These are phyloP conservation scores for Hanseniaspora gamundiae DNA, from an alignment of 1,139 yeast genomes.

Conservation along the genomic window DNA sequence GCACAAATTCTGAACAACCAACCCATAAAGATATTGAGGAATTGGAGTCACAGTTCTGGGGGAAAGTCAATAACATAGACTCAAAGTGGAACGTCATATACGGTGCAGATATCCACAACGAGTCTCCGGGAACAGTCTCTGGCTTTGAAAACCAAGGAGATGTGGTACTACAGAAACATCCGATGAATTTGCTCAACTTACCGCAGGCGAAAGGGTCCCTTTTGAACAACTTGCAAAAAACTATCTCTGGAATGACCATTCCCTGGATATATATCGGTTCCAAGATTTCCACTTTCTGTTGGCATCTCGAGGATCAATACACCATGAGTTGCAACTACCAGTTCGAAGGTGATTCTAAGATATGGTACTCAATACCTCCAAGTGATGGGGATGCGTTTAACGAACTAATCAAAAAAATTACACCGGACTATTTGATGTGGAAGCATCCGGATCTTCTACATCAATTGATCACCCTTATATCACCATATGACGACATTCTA, in stretches of 20 bases:
- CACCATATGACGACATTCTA: slow-evolving; percentile 40
- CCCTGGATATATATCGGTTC: slow-evolving; percentile 70
- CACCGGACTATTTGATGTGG: slow-evolving; percentile 70
- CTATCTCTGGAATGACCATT: slow-evolving; percentile 68
- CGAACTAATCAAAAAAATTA: slow-evolving; percentile 37
- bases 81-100: slow-evolving; percentile 47
- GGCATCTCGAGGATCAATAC: slow-evolving; percentile 41
- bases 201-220: slow-evolving; percentile 76
- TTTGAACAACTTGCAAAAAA: slow-evolving; percentile 73
- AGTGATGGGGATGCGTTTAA: slow-evolving; percentile 41
- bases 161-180: slow-evolving; percentile 37
- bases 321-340: slow-evolving; percentile 12
- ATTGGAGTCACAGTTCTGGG: slow-evolving; percentile 54
- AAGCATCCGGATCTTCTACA: slow-evolving; percentile 83
- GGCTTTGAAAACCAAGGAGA: slow-evolving; percentile 38
- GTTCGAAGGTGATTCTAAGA: slow-evolving; percentile 78
- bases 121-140: slow-evolving; percentile 46
- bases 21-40: slow-evolving; percentile 27
- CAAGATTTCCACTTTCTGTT: slow-evolving; percentile 72
- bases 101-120: slow-evolving; percentile 70
- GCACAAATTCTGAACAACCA: not conserved
- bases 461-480: slow-evolving; percentile 66
- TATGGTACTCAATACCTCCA: slow-evolving; percentile 52
- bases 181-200: slow-evolving; percentile 57
- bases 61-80: slow-evolving; percentile 31